These are phyloP conservation scores for Pilaira anomala DNA, from an alignment of 192 early-diverging fungal genomes.

Conservation along the genomic window DNA sequence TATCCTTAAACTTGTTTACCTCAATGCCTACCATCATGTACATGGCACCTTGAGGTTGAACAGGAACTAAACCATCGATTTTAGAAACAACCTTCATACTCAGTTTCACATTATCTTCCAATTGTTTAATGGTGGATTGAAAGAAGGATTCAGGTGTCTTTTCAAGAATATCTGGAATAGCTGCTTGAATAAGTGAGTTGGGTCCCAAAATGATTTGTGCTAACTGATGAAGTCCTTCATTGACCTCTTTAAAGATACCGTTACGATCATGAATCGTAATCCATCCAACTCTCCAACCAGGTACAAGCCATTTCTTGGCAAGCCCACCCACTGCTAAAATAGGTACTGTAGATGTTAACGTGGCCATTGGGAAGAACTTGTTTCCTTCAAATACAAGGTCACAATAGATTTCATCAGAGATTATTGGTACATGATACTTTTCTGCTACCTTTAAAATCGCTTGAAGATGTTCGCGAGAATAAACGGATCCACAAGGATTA, in stretches of 20 bases:
- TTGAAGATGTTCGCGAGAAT: constrained; percentile 64
- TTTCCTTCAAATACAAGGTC: constrained; percentile 74
- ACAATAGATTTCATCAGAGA: constrained; percentile 90
- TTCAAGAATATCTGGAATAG: constrained; percentile 75
- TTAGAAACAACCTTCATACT: constrained; percentile 58
- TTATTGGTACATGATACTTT: constrained; percentile 74
- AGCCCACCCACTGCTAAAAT: constrained; percentile 80
- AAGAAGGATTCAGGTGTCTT: constrained; percentile 68
- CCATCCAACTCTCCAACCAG: constrained; percentile 95
- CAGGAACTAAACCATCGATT: constrained; percentile 69
- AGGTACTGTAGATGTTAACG: constrained; percentile 77
- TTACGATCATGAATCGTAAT: constrained; percentile 76
- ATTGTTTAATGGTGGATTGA: constrained; percentile 61
- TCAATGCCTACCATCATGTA: constrained; percentile 86
- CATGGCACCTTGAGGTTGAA: constrained; percentile 90
- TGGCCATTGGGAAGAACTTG: constrained; percentile 64
- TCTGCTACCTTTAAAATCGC: constrained; percentile 72
- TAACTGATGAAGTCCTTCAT: constrained; percentile 68
- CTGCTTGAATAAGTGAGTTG: constrained; percentile 74
- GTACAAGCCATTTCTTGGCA: constrained; percentile 87
- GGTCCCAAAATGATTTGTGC: constrained; percentile 78
- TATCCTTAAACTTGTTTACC: constrained; percentile 63
- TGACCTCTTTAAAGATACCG: constrained; percentile 50
- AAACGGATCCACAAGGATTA: constrained; percentile 91
- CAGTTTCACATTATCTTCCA: constrained; percentile 69